Conservation (phyloP, 345 rosid genomes). For the Rhodamnia rubescens region DNA sequence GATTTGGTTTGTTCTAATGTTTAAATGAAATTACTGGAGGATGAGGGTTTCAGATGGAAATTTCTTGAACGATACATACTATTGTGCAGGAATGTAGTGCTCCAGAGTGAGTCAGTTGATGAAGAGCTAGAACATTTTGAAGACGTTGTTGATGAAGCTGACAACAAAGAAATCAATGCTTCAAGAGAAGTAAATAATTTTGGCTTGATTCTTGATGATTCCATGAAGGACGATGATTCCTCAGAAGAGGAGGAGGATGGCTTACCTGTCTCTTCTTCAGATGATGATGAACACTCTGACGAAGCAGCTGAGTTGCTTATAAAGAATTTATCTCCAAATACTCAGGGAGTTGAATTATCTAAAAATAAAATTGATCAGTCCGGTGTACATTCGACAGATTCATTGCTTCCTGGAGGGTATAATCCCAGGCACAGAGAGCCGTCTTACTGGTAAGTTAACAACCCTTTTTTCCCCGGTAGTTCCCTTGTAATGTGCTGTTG, state of each 20-base stretch:
- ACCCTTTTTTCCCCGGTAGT: not conserved
- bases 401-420: slow-evolving; percentile 72
- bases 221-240: slow-evolving; percentile 27
- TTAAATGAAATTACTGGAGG: not conserved
- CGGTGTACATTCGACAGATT: slow-evolving; percentile 11
- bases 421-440: slow-evolving; percentile 96
- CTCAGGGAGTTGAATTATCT: slow-evolving; percentile 14
- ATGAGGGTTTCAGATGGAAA: not conserved
- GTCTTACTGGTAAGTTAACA: slow-evolving; percentile 47
- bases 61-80: not conserved
- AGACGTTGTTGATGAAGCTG: slow-evolving; percentile 68
- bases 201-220: slow-evolving; percentile 13
- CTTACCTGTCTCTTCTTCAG: slow-evolving; percentile 11
- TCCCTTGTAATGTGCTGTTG: not conserved
- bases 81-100: slow-evolving; percentile 63
- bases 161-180: slow-evolving; percentile 12
- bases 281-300: slow-evolving; percentile 55
- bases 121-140: slow-evolving; percentile 94
- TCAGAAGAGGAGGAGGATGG: slow-evolving; percentile 44
- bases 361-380: slow-evolving; percentile 11
- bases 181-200: slow-evolving; percentile 21
- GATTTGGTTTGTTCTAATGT: not conserved
- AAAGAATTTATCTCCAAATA: slow-evolving; percentile 15
- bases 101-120: slow-evolving; percentile 69
- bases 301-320: slow-evolving; percentile 38